Percentiles rank a stretch among this genome's conserved stretches.
phyloP scores from a whole-genome alignment of 306 rosid genomes.

The Hippophae gyantsensis region DNA sequence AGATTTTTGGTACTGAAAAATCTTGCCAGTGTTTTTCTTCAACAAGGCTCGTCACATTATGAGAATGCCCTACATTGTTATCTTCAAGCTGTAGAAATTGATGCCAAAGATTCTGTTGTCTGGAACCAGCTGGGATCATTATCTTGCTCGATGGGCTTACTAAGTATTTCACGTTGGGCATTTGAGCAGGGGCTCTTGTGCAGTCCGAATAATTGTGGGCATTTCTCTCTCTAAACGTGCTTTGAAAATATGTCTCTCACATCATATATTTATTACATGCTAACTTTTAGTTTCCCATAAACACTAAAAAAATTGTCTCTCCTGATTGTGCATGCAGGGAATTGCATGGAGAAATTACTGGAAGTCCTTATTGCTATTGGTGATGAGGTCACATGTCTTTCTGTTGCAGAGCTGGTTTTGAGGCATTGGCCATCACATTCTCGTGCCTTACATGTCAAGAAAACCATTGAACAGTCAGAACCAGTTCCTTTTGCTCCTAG shows the following conservation, averaged over 20 bases:
- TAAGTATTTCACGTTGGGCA: slow-evolving; percentile 97
- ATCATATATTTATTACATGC: background rate
- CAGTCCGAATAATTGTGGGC: slow-evolving; percentile 96
- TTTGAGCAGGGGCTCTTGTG: slow-evolving; percentile 94
- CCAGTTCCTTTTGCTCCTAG: slow-evolving; percentile 77
- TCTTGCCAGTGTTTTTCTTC: slow-evolving; percentile 86
- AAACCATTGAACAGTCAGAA: slow-evolving; percentile 70
- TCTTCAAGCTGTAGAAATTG: slow-evolving; percentile 98
- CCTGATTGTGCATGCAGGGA: slow-evolving; percentile 49
- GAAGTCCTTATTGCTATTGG: slow-evolving; percentile 98
- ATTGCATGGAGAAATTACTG: slow-evolving; percentile 98
- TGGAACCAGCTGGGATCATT: slow-evolving; percentile 97
- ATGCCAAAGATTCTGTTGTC: slow-evolving; percentile 85
- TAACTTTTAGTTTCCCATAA: slow-evolving; percentile 17
- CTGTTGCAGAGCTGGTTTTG: slow-evolving; percentile 83
- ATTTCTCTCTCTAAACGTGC: slow-evolving; percentile 13
- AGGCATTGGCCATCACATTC: slow-evolving; percentile 98
- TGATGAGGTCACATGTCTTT: slow-evolving; percentile 93
- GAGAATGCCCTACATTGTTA: slow-evolving; percentile 78
- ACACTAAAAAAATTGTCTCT: slow-evolving; percentile 9
- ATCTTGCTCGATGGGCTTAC: slow-evolving; percentile 79
- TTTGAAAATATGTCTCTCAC: background rate
- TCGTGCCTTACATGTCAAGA: slow-evolving; percentile 80
- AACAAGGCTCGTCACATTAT: slow-evolving; percentile 70
- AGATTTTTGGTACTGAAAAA: slow-evolving; percentile 93